Conservation (phyloP, 2,329 filamentous ascomycete genomes). For the Neonectria punicea region DNA sequence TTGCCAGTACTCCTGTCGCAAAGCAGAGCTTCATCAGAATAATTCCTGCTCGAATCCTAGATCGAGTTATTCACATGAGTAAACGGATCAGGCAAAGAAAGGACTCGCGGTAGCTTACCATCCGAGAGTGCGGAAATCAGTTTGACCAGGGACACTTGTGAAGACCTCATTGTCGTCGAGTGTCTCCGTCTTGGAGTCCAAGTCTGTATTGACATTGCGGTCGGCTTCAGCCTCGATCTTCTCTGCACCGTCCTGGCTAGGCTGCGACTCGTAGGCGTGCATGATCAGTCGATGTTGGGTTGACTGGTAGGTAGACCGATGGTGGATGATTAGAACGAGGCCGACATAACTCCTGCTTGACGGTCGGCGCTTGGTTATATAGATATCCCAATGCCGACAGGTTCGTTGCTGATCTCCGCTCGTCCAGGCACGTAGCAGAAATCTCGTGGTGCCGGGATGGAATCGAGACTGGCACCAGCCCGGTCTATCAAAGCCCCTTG, state of each 20-base stretch:
- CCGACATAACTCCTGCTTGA: neutral
- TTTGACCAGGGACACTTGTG: constrained; percentile 30
- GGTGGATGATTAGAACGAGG: neutral
- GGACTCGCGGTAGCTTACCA: no score
- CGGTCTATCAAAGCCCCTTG: neutral
- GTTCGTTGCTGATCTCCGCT: neutral
- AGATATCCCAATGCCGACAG: neutral
- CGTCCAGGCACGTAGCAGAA: neutral
- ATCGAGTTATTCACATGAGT: neutral
- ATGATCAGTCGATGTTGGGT: neutral
- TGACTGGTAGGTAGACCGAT: neutral
- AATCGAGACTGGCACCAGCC: neutral
- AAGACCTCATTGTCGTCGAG: constrained; percentile 28
- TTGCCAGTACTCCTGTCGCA: constrained; percentile 42
- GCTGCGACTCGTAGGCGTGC: neutral
- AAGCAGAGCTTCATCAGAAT: constrained; percentile 37
- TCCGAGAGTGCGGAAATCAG: constrained; percentile 37
- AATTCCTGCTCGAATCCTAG: constrained; percentile 35
- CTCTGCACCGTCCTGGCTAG: neutral
- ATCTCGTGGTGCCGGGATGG: neutral
- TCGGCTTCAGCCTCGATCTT: constrained; percentile 7
- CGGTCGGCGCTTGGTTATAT: neutral
- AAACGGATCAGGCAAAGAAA: no score
- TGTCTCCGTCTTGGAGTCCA: constrained; percentile 8
- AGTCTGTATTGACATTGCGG: neutral